Base-by-base conservation (phyloP, 495 filamentous ascomycete genomes). In the Cercophora sp. region DNA sequence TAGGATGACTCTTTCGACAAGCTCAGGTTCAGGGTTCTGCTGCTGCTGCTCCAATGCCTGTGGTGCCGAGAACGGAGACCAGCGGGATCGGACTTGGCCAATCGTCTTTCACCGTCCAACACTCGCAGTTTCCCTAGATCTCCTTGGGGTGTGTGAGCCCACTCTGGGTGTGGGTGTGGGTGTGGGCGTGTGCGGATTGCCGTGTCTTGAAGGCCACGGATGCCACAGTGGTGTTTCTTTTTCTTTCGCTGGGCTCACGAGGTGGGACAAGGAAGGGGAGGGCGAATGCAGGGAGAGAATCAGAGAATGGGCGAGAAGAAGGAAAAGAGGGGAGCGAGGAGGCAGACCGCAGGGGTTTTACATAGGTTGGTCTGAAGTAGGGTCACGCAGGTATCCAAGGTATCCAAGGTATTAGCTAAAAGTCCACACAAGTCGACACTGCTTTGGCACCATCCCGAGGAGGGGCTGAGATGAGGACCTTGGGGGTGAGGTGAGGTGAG, bases 11-110 rank as follows among this genome's bases (percentile, higher is more conserved):
- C 51, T 53, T 61, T 44, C 42, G 48, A 29, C 24, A 54, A 36
- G 24, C 19, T 47, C 31, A 48, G 42, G 15, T 41, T 42, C 22
- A 11, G 23, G 36, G 40, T 26, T 36, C 43, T 50, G 41, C 24
- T 41, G 32, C 37, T 27, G 13, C n/a, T 22, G 46, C 20, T 52
- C 44, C 41, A 58, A 35, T 29, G 36, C 55, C 44, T 58, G 36
- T 22, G 20, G 50, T 57, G 55, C 65, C 65, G 65, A 64, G 63
- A 68, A 63, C 65, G 63, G 65, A 68, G 65, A 68, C 61, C 63
- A 52, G 53, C 52, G 43, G 52, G 47, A 34, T 37, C 42, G 22
- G 23, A 23, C 2, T 27, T 32, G 53, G 45, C 65, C 65, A 68
- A 68, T 68, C 56, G 55, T 68, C 63, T 66, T 66, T 68, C 58